Base-by-base conservation (phyloP, 257 asterid species). In the Osmanthus fragrans region DNA sequence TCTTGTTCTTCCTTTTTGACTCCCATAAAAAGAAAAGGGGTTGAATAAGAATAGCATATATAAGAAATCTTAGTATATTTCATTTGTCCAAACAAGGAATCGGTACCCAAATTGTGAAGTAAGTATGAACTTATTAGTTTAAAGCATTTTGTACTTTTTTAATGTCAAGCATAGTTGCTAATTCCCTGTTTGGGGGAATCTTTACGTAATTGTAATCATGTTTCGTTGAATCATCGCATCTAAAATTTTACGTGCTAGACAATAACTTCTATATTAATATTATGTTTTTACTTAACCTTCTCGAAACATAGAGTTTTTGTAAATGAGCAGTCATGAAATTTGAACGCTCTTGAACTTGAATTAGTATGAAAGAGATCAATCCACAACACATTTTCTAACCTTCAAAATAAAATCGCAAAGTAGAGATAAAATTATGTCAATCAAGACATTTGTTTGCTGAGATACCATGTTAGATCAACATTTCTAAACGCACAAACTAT, bases 1-100 rank as follows among this genome's bases (percentile, higher is more conserved):
- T 74, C 72, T 39, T 74, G 75, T 72, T 81, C 82, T 25, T 33
- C 47, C 82, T 84, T 87, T 88, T 89, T 89, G 90, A 87, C 90
- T 77, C 81, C 54, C 56, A 77, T 58, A 6, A 15, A 80, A 76
- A 39, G 79, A 23, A 77, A 76, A 72, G 37, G 51, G 18, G 7
- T 42, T 42, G 51, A 42, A 42, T 42, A 42, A 12, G 16, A 42
- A 11, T 11, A 2, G 15, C 64, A 40, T 40, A 42, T 58, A 74
- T 56, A 66, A 8, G 3, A 7, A 67, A 65, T 37, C 18, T 21
- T 32, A 67, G 5, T 69, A 1, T 42, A 73, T 21, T 29, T 72
- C 72, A 36, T 40, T 54, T 51, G 65, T 73, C 32, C 64, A 42
- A 74, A 27, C 32, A 19, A 6, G 37, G 25, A 75, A 37, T 23